A percentile compares a stretch with the other conserved stretches of the same genome.
phyloP scores from a whole-genome alignment of 2,329 filamentous ascomycete species.

The Phialocephala sp. region DNA sequence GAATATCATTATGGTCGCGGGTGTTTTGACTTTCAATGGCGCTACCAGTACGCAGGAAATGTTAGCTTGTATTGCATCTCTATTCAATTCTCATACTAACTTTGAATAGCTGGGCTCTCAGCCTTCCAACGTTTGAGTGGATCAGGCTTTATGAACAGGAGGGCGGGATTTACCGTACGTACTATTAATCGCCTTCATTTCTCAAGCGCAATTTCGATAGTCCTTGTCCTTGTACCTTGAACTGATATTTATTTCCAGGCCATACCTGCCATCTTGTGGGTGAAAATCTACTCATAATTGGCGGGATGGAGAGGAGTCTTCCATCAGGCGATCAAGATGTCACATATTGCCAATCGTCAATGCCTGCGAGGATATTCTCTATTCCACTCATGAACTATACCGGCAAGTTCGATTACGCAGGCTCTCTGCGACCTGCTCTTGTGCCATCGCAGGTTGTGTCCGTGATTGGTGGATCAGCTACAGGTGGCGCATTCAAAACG shows the following conservation, averaged over 20 bases:
- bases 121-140: slow-evolving; percentile 22
- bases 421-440: slow-evolving; percentile 43
- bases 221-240: not conserved
- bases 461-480: slow-evolving; percentile 49
- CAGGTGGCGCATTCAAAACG: slow-evolving; percentile 44
- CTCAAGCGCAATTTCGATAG: too few relatives aligned
- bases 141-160: slow-evolving; percentile 15
- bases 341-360: slow-evolving; percentile 20
- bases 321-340: slow-evolving; percentile 5
- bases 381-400: slow-evolving; percentile 34
- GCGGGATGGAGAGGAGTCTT: slow-evolving; percentile 20
- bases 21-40: not conserved
- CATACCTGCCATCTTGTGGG: slow-evolving; percentile 23
- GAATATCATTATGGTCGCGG: slow-evolving; percentile 21
- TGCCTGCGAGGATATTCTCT: slow-evolving; percentile 37
- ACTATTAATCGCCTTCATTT: too few relatives aligned
- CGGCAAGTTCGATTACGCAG: slow-evolving; percentile 41
- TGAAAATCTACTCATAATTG: slow-evolving; percentile 18
- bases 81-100: not conserved
- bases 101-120: slow-evolving; percentile 21
- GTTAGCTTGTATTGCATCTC: not conserved
- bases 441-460: slow-evolving; percentile 54
- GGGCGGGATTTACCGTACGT: slow-evolving; percentile 1
- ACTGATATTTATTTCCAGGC: not conserved
- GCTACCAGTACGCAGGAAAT: not conserved